Percentiles rank a stretch among this genome's conserved stretches.
phyloP scores from a whole-genome alignment of 2,329 filamentous ascomycete species.

The Microsporum canis region DNA sequence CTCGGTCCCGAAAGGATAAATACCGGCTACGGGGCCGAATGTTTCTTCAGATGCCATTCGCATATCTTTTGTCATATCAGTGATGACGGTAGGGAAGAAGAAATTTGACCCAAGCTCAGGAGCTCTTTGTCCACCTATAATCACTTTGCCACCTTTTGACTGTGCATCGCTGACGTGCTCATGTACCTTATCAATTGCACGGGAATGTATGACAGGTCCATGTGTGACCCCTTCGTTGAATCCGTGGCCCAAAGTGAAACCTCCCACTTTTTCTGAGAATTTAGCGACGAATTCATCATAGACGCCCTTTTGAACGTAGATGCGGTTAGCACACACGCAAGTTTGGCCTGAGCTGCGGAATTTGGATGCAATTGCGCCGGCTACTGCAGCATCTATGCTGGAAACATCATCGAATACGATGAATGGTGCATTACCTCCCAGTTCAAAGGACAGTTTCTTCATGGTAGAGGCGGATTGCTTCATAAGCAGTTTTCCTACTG shows the following conservation, averaged over 20 bases:
- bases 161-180: conserved; percentile 69
- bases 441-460: conserved; percentile 81
- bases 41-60: conserved; percentile 77
- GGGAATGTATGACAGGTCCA: conserved; percentile 56
- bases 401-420: conserved; percentile 89
- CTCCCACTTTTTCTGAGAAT: conserved; percentile 44
- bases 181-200: conserved; percentile 68
- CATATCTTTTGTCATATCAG: conserved; percentile 79
- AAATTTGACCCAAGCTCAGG: conserved; percentile 72
- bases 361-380: conserved; percentile 73
- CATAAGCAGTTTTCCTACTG: conserved; percentile 67
- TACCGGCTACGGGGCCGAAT: conserved; percentile 82
- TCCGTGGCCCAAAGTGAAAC: conserved; percentile 38
- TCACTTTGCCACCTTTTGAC: conserved; percentile 62
- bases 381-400: conserved; percentile 72
- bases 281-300: conserved; percentile 44
- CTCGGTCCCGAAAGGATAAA: conserved; percentile 83
- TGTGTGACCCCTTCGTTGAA: conserved; percentile 38
- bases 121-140: conserved; percentile 63
- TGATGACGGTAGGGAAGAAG: conserved; percentile 79
- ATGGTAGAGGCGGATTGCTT: conserved; percentile 71
- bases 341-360: conserved; percentile 94
- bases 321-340: conserved; percentile 65
- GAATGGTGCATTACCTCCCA: conserved; percentile 90
- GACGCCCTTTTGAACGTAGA: conserved; percentile 43